Evolutionary conservation across 345 rosid genomes (phyloP), one percentile per base, ranked within the genome.

Genomic region (Bruguiera gymnorhiza): DNA sequence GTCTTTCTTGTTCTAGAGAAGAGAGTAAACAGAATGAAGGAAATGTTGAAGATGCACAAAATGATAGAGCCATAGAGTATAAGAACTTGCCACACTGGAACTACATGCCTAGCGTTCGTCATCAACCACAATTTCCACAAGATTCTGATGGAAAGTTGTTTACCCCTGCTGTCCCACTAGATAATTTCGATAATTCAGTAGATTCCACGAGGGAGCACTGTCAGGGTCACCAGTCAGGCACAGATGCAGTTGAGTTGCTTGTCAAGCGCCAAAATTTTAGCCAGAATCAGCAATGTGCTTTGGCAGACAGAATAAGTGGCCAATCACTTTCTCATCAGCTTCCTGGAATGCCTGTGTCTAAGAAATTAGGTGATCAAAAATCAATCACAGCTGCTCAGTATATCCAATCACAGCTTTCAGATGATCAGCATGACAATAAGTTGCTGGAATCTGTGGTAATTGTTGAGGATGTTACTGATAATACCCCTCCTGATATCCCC

Each of bases 391-490:
- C 70, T 74, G 69, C 69, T 67, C 62, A 58, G 23, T 60, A 27
- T 69, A 64, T 65, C 63, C 86, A 76, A 48, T 72, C 83, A 32
- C 79, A 73, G 29, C 67, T 62, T 46, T 75, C 78, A 36, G 66
- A 67, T 70, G 74, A 74, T 68, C 64, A 53, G 60, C 66, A 75
- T 37, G 70, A 51, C 20, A 48, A 60, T 68, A 74, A 72, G 52
- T 53, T 60, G 72, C 66, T 66, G 32, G 70, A 70, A 53, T 34
- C 83, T 59, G 29, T 26, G 60, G 55, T 89, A 63, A 64, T 78
- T 58, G 85, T 89, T 48, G 91, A 89, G 82, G 98, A 93, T 81
- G 96, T 85, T 57, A 89, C 87, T 19, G 76, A 85, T 65, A 76
- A 77, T 52, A 73, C 65, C n/a, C 79, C 73, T 37, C 65, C 79